Evolutionary conservation across 2,329 filamentous ascomycete genomes (phyloP), one percentile per base, ranked within the genome.

Genomic region (Elsinoe batatas): DNA sequence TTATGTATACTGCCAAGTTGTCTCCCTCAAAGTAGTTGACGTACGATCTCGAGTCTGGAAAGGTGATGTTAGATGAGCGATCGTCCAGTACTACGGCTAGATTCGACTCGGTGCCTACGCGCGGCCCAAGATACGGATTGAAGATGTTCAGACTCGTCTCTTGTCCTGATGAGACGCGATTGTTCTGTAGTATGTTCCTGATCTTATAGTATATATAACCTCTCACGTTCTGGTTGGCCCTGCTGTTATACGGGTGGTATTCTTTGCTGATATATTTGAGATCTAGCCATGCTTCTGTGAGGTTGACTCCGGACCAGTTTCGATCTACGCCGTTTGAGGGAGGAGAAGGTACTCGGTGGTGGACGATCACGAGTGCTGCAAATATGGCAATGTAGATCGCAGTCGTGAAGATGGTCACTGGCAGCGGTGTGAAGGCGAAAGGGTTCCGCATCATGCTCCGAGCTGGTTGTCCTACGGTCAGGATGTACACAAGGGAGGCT

Each of bases 1-100:
- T 84, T 57, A 98, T 87, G 65, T 96, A 95, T 36, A 95, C 84
- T 59, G 96, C 84, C 61, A 96, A 83, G 64, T 97, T 98, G 59
- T 82, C 91, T 32, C 89, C 88, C 71, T 97, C 91, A 64, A 95
- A 96, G 67, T 97, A 96, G 26, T 88, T 80, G 3, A 65, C 64
- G 35, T 60, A 63, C 8, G 63, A 61, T 18, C 57, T 54, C 7
- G 60, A 58, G 36, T 67, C 63, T 12, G 55, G 56, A 18, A 62
- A 84, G 1, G 90, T 93, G 54, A 88, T 79, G 65, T 96, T 97
- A 32, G 88, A 87, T 38, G 76, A 72, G 46, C 82, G 74, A 67
- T 96, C 91, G 64, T 94, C 84, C 65, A 95, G 90, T 15, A 95
- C 74, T 10, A 55, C 42, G 12, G 40, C 53, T 4, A 65, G 61